Conservation (phyloP, 2,329 filamentous ascomycete genomes). For the Sclerotinia sclerotiorum region DNA sequence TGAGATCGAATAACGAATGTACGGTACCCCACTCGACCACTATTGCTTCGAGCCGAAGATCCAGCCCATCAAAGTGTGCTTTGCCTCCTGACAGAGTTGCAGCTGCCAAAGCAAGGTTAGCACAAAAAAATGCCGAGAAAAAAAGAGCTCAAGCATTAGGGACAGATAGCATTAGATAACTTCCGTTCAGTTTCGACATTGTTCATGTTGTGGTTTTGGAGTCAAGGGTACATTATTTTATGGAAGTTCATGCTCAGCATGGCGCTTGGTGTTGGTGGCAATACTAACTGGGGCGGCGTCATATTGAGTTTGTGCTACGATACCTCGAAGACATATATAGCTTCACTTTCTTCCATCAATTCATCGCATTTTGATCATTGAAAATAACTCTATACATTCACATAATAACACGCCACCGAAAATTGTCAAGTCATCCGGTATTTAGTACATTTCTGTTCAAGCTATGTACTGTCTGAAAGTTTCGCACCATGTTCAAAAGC, state of each 20-base stretch:
- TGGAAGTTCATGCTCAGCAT: slow-evolving; percentile 14
- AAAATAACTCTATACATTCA: not conserved
- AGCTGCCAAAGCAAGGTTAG: slow-evolving; percentile 40
- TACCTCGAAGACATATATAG: slow-evolving; percentile 19
- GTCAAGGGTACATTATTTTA: not conserved
- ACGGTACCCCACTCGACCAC: slow-evolving; percentile 17
- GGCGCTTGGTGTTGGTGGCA: slow-evolving; percentile 9
- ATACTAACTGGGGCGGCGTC: slow-evolving; percentile 18
- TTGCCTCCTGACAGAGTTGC: slow-evolving; percentile 41
- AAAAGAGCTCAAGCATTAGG: slow-evolving; percentile 28
- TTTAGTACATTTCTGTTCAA: not conserved
- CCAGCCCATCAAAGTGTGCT: slow-evolving; percentile 30
- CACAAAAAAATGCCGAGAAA: slow-evolving; percentile 39
- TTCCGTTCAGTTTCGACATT: not conserved
- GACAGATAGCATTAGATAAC: slow-evolving; percentile 22
- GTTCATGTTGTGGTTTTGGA: not conserved
- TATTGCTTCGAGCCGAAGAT: slow-evolving; percentile 29
- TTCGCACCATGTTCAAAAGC: not conserved
- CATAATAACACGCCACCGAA: not conserved
- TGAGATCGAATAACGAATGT: slow-evolving; percentile 28
- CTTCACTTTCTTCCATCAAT: slow-evolving; percentile 5
- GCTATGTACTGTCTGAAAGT: not conserved
- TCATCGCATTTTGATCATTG: not conserved
- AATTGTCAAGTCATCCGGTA: not conserved
- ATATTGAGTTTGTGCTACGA: slow-evolving; percentile 6